Percentiles rank a stretch among this genome's conserved stretches.
These are phyloP conservation scores for Chlamydomonas sphaeroides DNA, from an alignment of 139 green algal genomes.

Conservation along the genomic window DNA sequence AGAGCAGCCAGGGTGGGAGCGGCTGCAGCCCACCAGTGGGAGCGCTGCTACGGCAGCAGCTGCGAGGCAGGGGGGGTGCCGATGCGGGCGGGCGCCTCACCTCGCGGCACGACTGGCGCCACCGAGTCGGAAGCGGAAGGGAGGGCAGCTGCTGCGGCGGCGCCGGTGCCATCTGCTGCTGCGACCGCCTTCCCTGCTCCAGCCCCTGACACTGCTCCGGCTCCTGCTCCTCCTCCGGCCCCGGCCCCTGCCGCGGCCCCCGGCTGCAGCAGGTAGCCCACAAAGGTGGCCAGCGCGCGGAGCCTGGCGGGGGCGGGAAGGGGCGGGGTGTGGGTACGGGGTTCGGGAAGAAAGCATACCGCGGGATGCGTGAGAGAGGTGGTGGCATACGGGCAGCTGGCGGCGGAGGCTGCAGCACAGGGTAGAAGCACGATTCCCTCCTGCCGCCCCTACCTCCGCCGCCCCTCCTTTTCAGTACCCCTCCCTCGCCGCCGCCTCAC, in stretches of 20 bases:
- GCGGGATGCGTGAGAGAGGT: background rate
- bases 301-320: background rate
- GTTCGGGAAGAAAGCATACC: too few relatives aligned
- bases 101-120: background rate
- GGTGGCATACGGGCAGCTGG: background rate
- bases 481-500: too few relatives aligned
- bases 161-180: background rate
- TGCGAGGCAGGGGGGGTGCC: too few relatives aligned
- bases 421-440: too few relatives aligned
- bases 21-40: too few relatives aligned
- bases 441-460: too few relatives aligned
- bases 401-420: too few relatives aligned
- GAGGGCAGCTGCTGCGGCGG: background rate
- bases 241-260: background rate
- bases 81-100: too few relatives aligned
- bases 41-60: too few relatives aligned
- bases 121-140: background rate
- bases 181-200: background rate
- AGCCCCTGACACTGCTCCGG: background rate
- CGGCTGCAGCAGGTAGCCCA: conserved; percentile 30
- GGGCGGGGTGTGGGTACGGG: background rate
- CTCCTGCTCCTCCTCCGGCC: background rate
- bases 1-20: too few relatives aligned
- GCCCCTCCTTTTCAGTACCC: too few relatives aligned
- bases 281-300: conserved; percentile 4